phyloP scores from a whole-genome alignment of 768 basidiomycete genomes.

The Amanita brunnescens region DNA sequence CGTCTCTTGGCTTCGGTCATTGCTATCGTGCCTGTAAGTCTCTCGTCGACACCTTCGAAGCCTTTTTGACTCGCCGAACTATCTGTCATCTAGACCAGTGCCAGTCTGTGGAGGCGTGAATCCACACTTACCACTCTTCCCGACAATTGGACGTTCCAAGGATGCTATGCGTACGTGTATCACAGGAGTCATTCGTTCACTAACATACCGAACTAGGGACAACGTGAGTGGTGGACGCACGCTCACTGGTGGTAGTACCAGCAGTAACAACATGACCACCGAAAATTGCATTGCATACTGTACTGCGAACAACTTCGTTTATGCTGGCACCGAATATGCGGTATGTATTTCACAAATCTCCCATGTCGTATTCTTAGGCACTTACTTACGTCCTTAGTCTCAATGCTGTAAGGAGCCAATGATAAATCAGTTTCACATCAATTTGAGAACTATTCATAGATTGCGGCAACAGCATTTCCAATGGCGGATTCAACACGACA shows the following conservation, averaged over 20 bases:
- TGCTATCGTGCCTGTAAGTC: conserved; percentile 31
- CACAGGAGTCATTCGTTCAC: not conserved
- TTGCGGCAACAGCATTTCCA: conserved; percentile 49
- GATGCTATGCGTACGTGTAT: conserved; percentile 52
- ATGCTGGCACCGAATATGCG: conserved; percentile 61
- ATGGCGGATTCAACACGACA: conserved; percentile 36
- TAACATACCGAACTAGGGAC: conserved; percentile 36
- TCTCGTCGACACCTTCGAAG: conserved; percentile 7
- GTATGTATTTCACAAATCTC: conserved; percentile 9
- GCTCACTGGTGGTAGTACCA: conserved; percentile 38
- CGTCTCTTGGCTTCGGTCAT: conserved; percentile 24
- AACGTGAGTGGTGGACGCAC: conserved; percentile 44
- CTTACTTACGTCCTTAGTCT: conserved; percentile 8
- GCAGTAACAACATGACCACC: conserved; percentile 51
- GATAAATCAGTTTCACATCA: not conserved
- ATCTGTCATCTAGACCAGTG: conserved; percentile 17
- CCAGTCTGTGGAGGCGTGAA: conserved; percentile 29
- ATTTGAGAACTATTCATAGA: conserved; percentile 28
- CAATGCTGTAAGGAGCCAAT: conserved; percentile 45
- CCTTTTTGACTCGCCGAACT: conserved; percentile 4
- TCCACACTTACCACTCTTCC: conserved; percentile 37
- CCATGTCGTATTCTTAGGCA: not conserved
- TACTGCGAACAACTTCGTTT: conserved; percentile 39
- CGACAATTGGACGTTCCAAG: conserved; percentile 44
- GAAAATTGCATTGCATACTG: conserved; percentile 42